A percentile compares a stretch with the other conserved stretches of the same genome.
Conservation (phyloP, 805 yeast genomes). For the Yamadazyma olivae region DNA sequence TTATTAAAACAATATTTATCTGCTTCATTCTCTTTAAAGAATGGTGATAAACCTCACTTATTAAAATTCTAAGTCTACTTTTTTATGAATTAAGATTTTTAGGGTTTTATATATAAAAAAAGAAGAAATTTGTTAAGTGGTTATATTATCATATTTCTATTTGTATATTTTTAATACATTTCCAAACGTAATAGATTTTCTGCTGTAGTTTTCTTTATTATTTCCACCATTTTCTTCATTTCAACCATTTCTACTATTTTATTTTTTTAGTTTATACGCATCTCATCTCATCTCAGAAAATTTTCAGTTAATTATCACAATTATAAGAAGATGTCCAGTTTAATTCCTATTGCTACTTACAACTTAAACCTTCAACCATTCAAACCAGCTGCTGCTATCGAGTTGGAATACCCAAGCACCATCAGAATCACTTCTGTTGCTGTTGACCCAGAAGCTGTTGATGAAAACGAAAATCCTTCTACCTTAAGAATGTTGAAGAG, state of each 20-base stretch:
- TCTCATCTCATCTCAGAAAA: constrained; percentile 9
- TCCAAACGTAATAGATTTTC: too few relatives aligned
- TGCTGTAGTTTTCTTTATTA: too few relatives aligned
- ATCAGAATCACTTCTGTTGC: constrained; percentile 94
- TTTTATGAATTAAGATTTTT: not conserved
- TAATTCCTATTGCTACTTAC: constrained; percentile 84
- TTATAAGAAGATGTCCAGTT: constrained; percentile 50
- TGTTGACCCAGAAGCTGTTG: constrained; percentile 84
- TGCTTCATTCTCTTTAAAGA: constrained; percentile 92
- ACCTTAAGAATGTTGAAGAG: constrained; percentile 87
- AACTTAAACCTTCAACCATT: constrained; percentile 85
- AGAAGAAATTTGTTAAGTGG: constrained; percentile 11
- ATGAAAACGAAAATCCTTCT: constrained; percentile 78
- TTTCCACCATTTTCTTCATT: too few relatives aligned
- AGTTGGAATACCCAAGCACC: constrained; percentile 83
- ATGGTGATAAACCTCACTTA: constrained; percentile 98
- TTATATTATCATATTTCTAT: constrained; percentile 16
- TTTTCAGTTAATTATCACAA: constrained; percentile 1
- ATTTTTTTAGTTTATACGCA: not conserved
- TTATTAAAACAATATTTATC: constrained; percentile 95
- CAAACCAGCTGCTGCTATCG: constrained; percentile 82
- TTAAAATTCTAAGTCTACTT: constrained; percentile 79
- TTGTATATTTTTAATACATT: constrained; percentile 31
- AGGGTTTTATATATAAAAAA: not conserved
- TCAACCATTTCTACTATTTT: too few relatives aligned